Percentiles rank a stretch among this genome's conserved stretches.
Evolutionary conservation across 352 stramenopile genomes (phyloP).

Genomic region (Phytopythium boreale): DNA sequence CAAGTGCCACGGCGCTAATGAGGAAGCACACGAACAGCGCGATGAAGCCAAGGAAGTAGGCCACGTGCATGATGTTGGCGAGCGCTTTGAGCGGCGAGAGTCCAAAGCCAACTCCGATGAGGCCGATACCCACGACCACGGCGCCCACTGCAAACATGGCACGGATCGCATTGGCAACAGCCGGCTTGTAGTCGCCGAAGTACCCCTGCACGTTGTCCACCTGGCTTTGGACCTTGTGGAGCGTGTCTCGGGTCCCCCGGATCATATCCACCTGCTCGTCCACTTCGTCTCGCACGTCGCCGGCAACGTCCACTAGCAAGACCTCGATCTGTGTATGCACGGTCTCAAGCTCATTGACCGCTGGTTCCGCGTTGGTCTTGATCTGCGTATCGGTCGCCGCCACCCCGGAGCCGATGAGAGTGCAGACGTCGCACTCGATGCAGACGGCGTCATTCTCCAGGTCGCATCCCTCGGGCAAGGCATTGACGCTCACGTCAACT

Average conservation of each 20-base stretch:
- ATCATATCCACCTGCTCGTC: constrained; percentile 32
- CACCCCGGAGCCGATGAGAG: constrained; percentile 33
- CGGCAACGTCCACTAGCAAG: constrained; percentile 36
- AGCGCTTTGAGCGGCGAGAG: constrained; percentile 55
- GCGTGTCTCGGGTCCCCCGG: constrained; percentile 19
- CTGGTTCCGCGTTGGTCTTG: constrained; percentile 26
- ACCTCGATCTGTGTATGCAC: constrained; percentile 32
- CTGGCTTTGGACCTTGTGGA: constrained; percentile 24
- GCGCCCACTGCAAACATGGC: constrained; percentile 43
- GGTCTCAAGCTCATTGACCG: constrained; percentile 29
- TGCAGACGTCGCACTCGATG: constrained; percentile 31
- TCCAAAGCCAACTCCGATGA: constrained; percentile 63
- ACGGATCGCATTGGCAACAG: constrained; percentile 36
- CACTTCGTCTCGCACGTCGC: constrained; percentile 34
- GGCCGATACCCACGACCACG: constrained; percentile 40
- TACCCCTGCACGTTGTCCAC: constrained; percentile 29
- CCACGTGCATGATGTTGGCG: constrained; percentile 68
- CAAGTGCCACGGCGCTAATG: constrained; percentile 50
- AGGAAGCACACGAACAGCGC: constrained; percentile 61
- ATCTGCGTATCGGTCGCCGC: constrained; percentile 27
- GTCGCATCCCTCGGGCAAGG: constrained; percentile 32
- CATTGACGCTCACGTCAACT: constrained; percentile 17
- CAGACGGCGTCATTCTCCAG: constrained; percentile 22
- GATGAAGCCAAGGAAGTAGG: constrained; percentile 68
- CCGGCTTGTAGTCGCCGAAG: constrained; percentile 37